Conservation (phyloP, 2,329 filamentous ascomycete species). For the Epichloe gansuensis region DNA sequence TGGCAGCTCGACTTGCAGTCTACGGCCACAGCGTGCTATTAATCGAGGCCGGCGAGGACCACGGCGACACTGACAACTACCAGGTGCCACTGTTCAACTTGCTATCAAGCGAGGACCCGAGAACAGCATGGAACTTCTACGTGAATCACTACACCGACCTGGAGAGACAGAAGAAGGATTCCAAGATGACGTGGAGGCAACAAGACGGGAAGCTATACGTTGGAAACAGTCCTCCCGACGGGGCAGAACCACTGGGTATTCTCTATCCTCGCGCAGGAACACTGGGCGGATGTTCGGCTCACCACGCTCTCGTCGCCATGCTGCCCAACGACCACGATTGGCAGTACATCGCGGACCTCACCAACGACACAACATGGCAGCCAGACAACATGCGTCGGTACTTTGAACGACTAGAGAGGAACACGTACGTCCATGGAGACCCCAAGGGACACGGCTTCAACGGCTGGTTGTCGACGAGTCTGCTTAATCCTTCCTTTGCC, state of each 20-base stretch:
- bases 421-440: slow-evolving; percentile 27
- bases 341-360: slow-evolving; percentile 37
- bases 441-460: slow-evolving; percentile 27
- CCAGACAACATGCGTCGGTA: slow-evolving; percentile 47
- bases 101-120: neutral
- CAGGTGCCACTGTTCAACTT: slow-evolving; percentile 13
- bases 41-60: slow-evolving; percentile 48
- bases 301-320: slow-evolving; percentile 26
- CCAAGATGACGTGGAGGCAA: slow-evolving; percentile 44
- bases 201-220: slow-evolving; percentile 37
- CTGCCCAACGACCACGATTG: too few relatives aligned
- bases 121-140: slow-evolving; percentile 43
- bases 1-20: slow-evolving; percentile 24
- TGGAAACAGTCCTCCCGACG: slow-evolving; percentile 5
- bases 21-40: slow-evolving; percentile 39
- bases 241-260: slow-evolving; percentile 18
- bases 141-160: slow-evolving; percentile 47
- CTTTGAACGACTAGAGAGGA: slow-evolving; percentile 42
- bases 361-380: slow-evolving; percentile 46
- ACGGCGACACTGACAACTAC: slow-evolving; percentile 33
- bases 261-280: slow-evolving; percentile 34
- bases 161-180: slow-evolving; percentile 35
- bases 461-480: too few relatives aligned
- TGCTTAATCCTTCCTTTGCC: too few relatives aligned
- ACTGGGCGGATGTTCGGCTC: slow-evolving; percentile 39